Evolutionary conservation across 2,329 filamentous ascomycete species (phyloP), one percentile per base, ranked within the genome.

Genomic region (Diaporthe sp.): DNA sequence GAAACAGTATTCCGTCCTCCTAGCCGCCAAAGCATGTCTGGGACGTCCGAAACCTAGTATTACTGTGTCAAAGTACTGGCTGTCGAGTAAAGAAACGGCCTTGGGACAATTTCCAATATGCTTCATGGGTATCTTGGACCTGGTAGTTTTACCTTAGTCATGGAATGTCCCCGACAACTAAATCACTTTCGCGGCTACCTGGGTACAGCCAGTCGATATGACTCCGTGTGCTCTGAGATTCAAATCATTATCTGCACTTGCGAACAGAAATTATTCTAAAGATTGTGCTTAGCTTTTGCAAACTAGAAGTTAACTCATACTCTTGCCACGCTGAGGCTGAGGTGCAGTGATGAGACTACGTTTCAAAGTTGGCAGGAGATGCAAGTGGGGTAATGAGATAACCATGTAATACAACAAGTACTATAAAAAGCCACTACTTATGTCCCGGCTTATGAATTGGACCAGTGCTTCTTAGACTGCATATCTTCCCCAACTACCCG

Each of bases 381-480:
- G 17, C 6, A 31, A 51, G 62, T 37, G 44, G 44, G 62, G 44
- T 37, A 67, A 25, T n/a, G 15, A 51, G 31, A 34, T 31, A 17
- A 37, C 22, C 44, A 51, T 67, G 62, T 31, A 51, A 67, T 67
- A 67, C 44, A 67, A 67, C 62, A 37, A 9, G 28, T 25, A 25
- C n/a, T 65, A 65, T 49, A 3, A 51, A 25, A 37, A 25, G 17
- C 42, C 62, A 13, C 62, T 67, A 67, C 46, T 67, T 22, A 19
- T 49, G 46, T 67, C 37, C 28, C 22, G 51, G n/a, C 42, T n/a
- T 10, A 22, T 12, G 44, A 9, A 34, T 4, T 34, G 28, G 61
- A 34, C 62, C 44, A 22, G 12, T 49, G 28, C 19, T 37, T 34
- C 44, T 37, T 51, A 67, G 62, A 12, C 22, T 51, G 25, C 22